Evolutionary conservation across 2,329 filamentous ascomycete genomes (phyloP), one percentile per base, ranked within the genome.

Genomic region (Zelopaecilomyces penicillatus): DNA sequence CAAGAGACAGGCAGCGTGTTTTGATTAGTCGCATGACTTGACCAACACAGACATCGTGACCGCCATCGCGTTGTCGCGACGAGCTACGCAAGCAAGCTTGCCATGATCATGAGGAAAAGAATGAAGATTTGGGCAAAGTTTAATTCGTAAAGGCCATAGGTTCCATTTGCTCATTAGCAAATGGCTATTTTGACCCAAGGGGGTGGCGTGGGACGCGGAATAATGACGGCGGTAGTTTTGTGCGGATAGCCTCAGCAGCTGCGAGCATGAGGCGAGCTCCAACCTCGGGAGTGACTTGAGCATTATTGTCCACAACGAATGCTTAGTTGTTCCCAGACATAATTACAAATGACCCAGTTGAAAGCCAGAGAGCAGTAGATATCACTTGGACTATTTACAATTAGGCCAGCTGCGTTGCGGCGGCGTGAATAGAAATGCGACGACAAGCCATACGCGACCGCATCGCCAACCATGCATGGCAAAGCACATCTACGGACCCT

Each of bases 201-300:
- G 29, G 30, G 55, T 43, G 50, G 34, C 43, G 50, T 50, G 44
- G 48, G 47, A 44, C 39, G 45, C 12, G 46, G 44, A 42, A 43
- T 43, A 51, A 51, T 47, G 31, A 48, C 47, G 48, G 40, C 47
- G 49, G 51, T 42, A 43, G 47, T 43, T 46, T 51, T 47, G 50
- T 63, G 59, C 50, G 57, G 59, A 63, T 63, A 61, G 59, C 60
- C 62, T 62, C 59, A 63, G 42, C 35, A 26, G 36, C 29, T 26
- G 32, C 12, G 43, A 37, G 47, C 41, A 39, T 42, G 26, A 37
- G 36, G 38, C 40, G 44, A 42, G 11, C 19, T 28, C 19, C 6
- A 32, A 19, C 36, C 44, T 39, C 37, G 36, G 45, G 41, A 63
- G 60, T 62, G 58, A 63, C 58, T 59, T 63, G 39, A 27, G 37